A percentile compares a stretch with the other conserved stretches of the same genome.
phyloP scores from a whole-genome alignment of 805 yeast species.

The Ogataea paraovalis region DNA sequence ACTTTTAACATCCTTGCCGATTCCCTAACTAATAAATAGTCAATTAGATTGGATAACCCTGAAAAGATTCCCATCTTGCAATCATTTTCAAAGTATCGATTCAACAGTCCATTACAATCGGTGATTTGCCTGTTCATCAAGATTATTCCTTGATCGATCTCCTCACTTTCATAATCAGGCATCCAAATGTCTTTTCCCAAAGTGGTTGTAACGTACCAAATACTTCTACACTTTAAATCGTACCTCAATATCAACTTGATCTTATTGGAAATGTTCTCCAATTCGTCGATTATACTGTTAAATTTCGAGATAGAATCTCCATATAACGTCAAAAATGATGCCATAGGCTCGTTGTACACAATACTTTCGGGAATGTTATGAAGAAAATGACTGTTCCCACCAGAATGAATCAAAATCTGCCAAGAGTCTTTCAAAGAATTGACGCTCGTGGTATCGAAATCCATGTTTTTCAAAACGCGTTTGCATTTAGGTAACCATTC shows the following conservation, averaged over 20 bases:
- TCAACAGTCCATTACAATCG: slow-evolving; percentile 40
- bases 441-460: slow-evolving; percentile 10
- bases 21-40: slow-evolving; percentile 48
- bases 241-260: slow-evolving; percentile 49
- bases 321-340: slow-evolving; percentile 20
- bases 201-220: slow-evolving; percentile 49
- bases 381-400: not conserved
- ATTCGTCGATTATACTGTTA: slow-evolving; percentile 31
- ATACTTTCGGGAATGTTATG: not conserved
- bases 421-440: slow-evolving; percentile 28
- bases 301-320: slow-evolving; percentile 32
- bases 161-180: slow-evolving; percentile 51
- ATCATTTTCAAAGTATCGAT: slow-evolving; percentile 26
- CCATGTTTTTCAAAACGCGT: slow-evolving; percentile 30
- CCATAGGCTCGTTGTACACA: slow-evolving; percentile 2
- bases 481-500: slow-evolving; percentile 57
- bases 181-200: slow-evolving; percentile 47
- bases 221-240: slow-evolving; percentile 51
- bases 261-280: slow-evolving; percentile 35
- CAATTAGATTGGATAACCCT: slow-evolving; percentile 52
- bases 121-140: slow-evolving; percentile 47
- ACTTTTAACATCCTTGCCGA: slow-evolving; percentile 46
- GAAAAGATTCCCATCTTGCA: slow-evolving; percentile 31
- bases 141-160: slow-evolving; percentile 53
- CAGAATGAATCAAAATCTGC: slow-evolving; percentile 22